Conservation (phyloP, 495 filamentous ascomycete species). For the Tuber melanosporum region DNA sequence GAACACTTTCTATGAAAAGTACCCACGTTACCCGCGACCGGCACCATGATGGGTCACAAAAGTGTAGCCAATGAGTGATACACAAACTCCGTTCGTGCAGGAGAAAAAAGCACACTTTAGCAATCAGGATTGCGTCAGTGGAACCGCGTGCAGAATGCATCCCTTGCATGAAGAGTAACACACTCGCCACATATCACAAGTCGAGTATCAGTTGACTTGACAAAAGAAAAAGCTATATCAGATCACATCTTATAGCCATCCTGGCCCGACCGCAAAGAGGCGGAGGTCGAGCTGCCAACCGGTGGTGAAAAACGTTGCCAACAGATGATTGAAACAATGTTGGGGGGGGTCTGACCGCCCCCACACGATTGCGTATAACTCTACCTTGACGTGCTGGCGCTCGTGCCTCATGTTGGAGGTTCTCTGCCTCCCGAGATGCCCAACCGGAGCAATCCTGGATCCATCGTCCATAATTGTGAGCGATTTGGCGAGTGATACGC, state of each 20-base stretch:
- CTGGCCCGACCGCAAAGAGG: background rate
- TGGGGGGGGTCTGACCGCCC: background rate
- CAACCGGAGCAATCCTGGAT: background rate
- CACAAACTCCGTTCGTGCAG: background rate
- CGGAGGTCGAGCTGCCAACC: background rate
- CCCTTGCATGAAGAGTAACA: background rate
- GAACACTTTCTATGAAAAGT: background rate
- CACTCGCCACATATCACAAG: background rate
- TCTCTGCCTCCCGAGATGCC: background rate
- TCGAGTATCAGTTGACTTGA: background rate
- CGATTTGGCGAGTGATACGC: background rate
- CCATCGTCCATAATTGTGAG: background rate
- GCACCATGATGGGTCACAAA: background rate
- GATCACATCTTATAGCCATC: background rate
- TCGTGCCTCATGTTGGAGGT: background rate
- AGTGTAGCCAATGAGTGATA: no score
- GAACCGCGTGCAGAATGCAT: background rate
- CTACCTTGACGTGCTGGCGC: background rate
- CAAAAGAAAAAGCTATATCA: background rate
- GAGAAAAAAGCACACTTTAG: background rate
- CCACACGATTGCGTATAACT: background rate
- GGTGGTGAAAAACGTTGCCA: background rate
- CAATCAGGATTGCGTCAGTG: background rate
- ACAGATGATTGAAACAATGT: background rate
- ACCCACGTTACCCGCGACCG: background rate